Conservation (phyloP, 305 asterid genomes). For the Ruellia speciosa region DNA sequence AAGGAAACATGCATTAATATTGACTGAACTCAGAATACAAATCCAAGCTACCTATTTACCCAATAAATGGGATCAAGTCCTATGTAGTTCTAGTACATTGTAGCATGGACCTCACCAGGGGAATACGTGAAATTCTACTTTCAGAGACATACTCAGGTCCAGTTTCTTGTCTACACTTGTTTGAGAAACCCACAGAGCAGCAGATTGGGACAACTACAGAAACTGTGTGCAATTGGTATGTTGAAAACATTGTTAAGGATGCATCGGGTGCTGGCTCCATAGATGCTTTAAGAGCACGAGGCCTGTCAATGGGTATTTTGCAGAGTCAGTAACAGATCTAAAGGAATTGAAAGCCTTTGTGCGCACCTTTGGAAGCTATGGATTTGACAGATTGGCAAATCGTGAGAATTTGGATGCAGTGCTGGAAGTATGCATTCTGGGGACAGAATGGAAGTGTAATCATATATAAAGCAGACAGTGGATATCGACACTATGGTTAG, state of each 20-base stretch:
- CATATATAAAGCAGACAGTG: conserved; percentile 71
- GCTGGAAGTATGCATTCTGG: conserved; percentile 96
- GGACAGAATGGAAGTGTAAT: conserved; percentile 68
- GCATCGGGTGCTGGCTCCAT: conserved; percentile 77
- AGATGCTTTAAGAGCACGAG: conserved; percentile 88
- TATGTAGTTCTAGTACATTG: too few species aligned
- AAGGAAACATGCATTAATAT: too few species aligned
- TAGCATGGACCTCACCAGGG: conserved; percentile 97
- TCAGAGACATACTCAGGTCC: conserved; percentile 92
- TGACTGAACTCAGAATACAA: too few species aligned
- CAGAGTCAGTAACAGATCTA: conserved; percentile 80
- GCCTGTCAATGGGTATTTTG: conserved; percentile 93
- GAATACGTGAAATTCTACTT: conserved; percentile 86
- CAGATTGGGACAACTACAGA: conserved; percentile 84
- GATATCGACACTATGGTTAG: conserved; percentile 95
- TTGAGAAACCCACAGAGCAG: conserved; percentile 78
- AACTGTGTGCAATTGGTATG: conserved; percentile 91
- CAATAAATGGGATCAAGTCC: too few species aligned
- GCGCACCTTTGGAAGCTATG: conserved; percentile 85
- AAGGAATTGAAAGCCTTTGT: conserved; percentile 76
- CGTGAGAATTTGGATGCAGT: conserved; percentile 90
- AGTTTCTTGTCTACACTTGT: conserved; percentile 85
- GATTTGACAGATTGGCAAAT: conserved; percentile 89
- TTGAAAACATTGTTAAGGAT: conserved; percentile 92
- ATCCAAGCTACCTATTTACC: too few species aligned